These are phyloP conservation scores for Diophrys appendiculata DNA, from an alignment of 73 alveolate genomes.

Conservation along the genomic window DNA sequence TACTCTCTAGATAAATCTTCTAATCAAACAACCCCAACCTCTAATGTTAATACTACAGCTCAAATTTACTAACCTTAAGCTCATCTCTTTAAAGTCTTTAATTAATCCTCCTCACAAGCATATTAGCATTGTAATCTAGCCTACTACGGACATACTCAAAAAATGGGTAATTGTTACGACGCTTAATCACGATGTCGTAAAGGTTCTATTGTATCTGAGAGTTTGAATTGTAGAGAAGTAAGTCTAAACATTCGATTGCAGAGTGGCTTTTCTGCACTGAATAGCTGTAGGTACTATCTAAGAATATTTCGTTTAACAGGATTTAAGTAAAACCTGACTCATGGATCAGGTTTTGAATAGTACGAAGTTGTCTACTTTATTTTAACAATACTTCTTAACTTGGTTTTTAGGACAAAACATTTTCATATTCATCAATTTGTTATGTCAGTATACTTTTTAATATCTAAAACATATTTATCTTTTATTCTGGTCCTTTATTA, in stretches of 20 bases:
- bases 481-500: too few relatives aligned
- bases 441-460: not conserved
- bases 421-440: slow-evolving; percentile 2
- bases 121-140: not conserved
- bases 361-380: not conserved
- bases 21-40: not conserved
- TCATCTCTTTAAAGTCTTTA: not conserved
- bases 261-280: not conserved
- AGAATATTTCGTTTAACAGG: not conserved
- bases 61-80: not conserved
- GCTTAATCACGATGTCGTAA: slow-evolving; percentile 10
- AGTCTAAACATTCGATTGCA: not conserved
- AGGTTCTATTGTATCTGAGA: not conserved
- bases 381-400: too few relatives aligned
- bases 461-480: not conserved
- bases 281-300: slow-evolving; percentile 8
- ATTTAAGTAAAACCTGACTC: not conserved
- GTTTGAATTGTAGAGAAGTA: not conserved
- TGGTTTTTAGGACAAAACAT: not conserved
- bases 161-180: slow-evolving; percentile 4
- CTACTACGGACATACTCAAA: slow-evolving; percentile 26
- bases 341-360: not conserved
- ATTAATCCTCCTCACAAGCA: not conserved
- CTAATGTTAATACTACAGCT: too few relatives aligned
- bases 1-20: not conserved